Percentiles rank a stretch among this genome's conserved stretches.
Conservation (phyloP, 306 rosid genomes). For the Ormosia semicastrata region DNA sequence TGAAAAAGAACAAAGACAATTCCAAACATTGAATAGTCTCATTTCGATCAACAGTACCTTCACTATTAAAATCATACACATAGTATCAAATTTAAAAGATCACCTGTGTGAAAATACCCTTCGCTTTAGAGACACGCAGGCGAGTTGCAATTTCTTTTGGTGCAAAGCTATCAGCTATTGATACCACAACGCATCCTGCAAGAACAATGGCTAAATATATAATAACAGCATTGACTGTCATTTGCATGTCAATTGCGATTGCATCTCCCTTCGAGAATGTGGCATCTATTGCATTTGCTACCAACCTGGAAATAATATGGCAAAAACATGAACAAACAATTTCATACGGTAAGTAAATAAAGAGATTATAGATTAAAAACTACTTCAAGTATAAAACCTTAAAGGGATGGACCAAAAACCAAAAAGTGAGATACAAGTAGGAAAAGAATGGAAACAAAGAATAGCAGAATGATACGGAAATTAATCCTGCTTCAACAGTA, state of each 20-base stretch:
- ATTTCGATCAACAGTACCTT: neutral
- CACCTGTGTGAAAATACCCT: constrained; percentile 88
- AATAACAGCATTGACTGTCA: constrained; percentile 77
- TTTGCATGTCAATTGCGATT: constrained; percentile 89
- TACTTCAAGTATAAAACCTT: neutral
- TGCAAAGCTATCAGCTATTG: constrained; percentile 94
- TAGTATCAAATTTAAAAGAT: neutral
- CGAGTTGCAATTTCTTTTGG: constrained; percentile 77
- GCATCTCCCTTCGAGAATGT: constrained; percentile 82
- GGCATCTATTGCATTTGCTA: constrained; percentile 64
- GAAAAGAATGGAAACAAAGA: neutral
- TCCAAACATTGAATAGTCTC: neutral
- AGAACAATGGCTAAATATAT: constrained; percentile 78
- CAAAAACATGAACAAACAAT: neutral
- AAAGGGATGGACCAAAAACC: neutral
- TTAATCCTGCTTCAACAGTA: neutral
- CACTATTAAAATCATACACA: neutral
- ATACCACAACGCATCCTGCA: constrained; percentile 79
- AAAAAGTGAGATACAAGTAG: neutral
- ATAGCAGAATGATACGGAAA: neutral
- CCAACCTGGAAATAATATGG: constrained; percentile 58
- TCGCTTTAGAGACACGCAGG: constrained; percentile 71
- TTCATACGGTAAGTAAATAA: neutral
- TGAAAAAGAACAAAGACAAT: constrained; percentile 1
- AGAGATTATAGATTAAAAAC: neutral